These are phyloP conservation scores for Alternaria angustiovoidea DNA, from an alignment of 2,329 filamentous ascomycete genomes.

Conservation along the genomic window DNA sequence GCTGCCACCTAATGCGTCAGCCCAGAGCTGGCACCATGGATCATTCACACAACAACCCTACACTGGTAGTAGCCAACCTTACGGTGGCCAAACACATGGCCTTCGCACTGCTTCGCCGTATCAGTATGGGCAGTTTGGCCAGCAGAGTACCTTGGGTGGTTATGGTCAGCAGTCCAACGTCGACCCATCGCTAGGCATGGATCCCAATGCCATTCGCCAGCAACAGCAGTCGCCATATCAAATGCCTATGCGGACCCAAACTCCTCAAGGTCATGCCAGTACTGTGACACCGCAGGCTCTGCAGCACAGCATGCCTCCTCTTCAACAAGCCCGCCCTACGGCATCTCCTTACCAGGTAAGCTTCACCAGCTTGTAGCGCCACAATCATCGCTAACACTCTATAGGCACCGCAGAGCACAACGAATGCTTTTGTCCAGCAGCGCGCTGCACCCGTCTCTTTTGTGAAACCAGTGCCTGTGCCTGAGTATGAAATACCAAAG, in stretches of 20 bases:
- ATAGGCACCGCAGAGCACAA: constrained; percentile 38
- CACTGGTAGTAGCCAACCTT: constrained; percentile 33
- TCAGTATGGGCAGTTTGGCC: constrained; percentile 44
- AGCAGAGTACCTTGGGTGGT: constrained; percentile 28
- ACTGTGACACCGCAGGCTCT: constrained; percentile 44
- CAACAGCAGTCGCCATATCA: constrained; percentile 46
- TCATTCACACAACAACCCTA: constrained; percentile 39
- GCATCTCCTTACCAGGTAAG: constrained; percentile 44
- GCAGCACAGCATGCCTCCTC: constrained; percentile 32
- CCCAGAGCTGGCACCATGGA: constrained; percentile 40
- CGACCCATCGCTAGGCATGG: constrained; percentile 38
- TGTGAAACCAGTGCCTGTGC: constrained; percentile 36
- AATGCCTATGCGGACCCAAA: constrained; percentile 32
- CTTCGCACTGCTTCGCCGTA: constrained; percentile 44
- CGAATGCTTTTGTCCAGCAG: constrained; percentile 37
- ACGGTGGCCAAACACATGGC: constrained; percentile 30
- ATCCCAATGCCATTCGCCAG: constrained; percentile 35
- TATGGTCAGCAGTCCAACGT: constrained; percentile 40
- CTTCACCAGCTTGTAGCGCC: neutral
- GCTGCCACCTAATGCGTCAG: constrained; percentile 26
- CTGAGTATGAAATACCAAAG: constrained; percentile 46
- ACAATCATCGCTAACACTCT: constrained; percentile 19
- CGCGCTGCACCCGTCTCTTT: constrained; percentile 24
- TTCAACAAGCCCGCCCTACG: constrained; percentile 29
- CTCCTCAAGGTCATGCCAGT: constrained; percentile 33